Evolutionary conservation across 495 filamentous ascomycete genomes (phyloP).

Genomic region (Halenospora varia): DNA sequence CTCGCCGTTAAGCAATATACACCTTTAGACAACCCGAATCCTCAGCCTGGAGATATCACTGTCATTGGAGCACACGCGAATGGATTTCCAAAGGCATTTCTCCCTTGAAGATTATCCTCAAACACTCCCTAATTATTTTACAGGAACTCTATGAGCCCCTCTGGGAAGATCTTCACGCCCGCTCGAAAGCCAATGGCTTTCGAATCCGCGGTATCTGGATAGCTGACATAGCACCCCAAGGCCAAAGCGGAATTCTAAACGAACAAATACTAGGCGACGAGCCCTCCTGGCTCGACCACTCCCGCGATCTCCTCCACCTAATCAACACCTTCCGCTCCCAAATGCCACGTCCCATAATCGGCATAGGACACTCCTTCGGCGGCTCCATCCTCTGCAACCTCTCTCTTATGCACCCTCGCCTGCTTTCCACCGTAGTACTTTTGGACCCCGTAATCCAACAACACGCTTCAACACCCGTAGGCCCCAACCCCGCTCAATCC

Average conservation of each 20-base stretch:
- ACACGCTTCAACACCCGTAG: constrained; percentile 23
- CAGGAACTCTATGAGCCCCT: constrained; percentile 87
- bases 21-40: constrained; percentile 59
- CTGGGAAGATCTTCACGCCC: constrained; percentile 68
- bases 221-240: constrained; percentile 75
- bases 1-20: constrained; percentile 82
- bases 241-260: constrained; percentile 71
- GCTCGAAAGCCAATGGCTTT: constrained; percentile 52
- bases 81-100: constrained; percentile 75
- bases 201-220: constrained; percentile 81
- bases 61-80: constrained; percentile 84
- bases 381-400: constrained; percentile 60
- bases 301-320: constrained; percentile 82
- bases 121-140: background rate
- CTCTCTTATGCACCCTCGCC: constrained; percentile 74
- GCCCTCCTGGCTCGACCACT: constrained; percentile 79
- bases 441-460: constrained; percentile 75
- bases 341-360: constrained; percentile 86
- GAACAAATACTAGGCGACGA: constrained; percentile 73
- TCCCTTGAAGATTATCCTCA: background rate
- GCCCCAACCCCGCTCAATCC: constrained; percentile 35
- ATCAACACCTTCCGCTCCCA: constrained; percentile 77
- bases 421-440: constrained; percentile 71
- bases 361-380: constrained; percentile 88
- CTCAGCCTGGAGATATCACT: constrained; percentile 70